phyloP scores from a whole-genome alignment of 2,329 filamentous ascomycete species.

The Cadophora sp. region DNA sequence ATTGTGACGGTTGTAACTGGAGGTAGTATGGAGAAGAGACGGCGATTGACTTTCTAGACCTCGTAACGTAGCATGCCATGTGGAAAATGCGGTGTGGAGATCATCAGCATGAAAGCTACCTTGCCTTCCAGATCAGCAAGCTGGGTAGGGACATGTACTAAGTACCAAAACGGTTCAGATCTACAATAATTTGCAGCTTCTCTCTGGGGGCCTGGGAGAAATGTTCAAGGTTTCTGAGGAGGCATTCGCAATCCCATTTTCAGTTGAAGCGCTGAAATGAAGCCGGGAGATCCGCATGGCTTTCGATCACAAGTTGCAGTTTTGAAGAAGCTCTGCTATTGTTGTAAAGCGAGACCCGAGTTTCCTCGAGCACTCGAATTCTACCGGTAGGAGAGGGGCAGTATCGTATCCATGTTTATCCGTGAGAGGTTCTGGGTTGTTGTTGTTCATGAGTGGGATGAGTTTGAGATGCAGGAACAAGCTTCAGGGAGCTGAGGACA shows the following conservation, averaged over 20 bases:
- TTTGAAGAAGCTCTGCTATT: background rate
- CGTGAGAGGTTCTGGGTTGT: background rate
- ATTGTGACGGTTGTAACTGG: background rate
- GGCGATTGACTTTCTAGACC: background rate
- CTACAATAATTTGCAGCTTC: background rate
- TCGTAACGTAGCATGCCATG: conserved; percentile 13
- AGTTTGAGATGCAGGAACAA: conserved; percentile 12
- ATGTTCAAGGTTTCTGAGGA: background rate
- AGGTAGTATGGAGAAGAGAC: background rate
- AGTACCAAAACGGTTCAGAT: background rate
- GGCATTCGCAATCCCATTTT: background rate
- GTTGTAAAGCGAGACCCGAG: background rate
- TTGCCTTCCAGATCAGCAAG: background rate
- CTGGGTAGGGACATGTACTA: background rate
- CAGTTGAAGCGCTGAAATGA: background rate
- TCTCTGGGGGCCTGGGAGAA: background rate
- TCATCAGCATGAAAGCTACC: conserved; percentile 2
- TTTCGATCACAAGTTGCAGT: background rate
- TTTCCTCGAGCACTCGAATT: background rate
- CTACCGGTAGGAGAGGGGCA: background rate
- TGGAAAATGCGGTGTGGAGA: conserved; percentile 5
- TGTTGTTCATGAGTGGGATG: conserved; percentile 9
- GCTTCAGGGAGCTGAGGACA: background rate
- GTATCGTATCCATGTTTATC: background rate
- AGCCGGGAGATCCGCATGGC: background rate